phyloP scores from a whole-genome alignment of 2,329 filamentous ascomycete species.

The Aspergillus sp. region DNA sequence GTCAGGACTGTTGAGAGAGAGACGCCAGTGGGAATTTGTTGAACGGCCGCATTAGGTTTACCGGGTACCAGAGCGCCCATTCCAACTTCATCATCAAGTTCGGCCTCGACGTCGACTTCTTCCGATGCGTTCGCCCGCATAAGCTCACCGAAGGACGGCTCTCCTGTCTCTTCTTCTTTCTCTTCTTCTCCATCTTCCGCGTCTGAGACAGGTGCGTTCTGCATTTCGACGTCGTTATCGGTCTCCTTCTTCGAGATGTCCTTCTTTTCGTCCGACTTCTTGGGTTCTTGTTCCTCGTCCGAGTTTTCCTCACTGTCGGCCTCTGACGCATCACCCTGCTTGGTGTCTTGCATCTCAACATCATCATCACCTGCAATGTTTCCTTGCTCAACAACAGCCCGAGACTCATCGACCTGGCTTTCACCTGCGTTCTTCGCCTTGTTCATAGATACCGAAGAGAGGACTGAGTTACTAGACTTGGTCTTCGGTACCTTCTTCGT shows the following conservation, averaged over 20 bases:
- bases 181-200: conserved; percentile 34
- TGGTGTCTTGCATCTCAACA: conserved; percentile 35
- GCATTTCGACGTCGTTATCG: conserved; percentile 23
- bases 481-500: conserved; percentile 38
- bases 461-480: conserved; percentile 34
- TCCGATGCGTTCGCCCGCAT: conserved; percentile 62
- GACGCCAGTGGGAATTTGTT: conserved; percentile 61
- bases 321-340: conserved; percentile 28
- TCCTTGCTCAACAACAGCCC: conserved; percentile 46
- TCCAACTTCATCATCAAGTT: conserved; percentile 41
- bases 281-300: conserved; percentile 15
- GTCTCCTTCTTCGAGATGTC: conserved; percentile 10
- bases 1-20: conserved; percentile 89
- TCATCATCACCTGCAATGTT: conserved; percentile 40
- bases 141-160: conserved; percentile 81
- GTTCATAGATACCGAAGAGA: conserved; percentile 46
- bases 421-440: conserved; percentile 46
- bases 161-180: conserved; percentile 40
- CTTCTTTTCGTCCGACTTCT: conserved; percentile 12
- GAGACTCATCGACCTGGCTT: conserved; percentile 52
- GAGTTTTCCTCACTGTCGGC: conserved; percentile 19
- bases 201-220: conserved; percentile 30
- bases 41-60: conserved; percentile 39
- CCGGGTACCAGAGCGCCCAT: conserved; percentile 41
- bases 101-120: conserved; percentile 63